Evolutionary conservation across 306 rosid genomes (phyloP), one percentile per base, ranked within the genome.

Genomic region (Cajanus cajan): DNA sequence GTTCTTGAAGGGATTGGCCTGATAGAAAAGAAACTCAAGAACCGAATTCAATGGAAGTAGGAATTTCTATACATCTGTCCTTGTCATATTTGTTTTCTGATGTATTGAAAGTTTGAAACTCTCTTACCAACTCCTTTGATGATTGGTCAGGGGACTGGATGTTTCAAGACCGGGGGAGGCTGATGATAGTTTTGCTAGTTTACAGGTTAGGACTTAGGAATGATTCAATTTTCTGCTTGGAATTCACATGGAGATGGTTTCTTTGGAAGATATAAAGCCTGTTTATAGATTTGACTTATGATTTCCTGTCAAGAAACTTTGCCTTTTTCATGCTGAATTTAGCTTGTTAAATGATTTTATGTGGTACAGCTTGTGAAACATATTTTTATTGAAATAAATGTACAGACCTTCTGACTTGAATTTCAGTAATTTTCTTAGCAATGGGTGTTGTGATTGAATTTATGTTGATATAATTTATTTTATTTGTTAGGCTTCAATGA

Each of bases 1-100:
- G 99, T 95, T 77, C 97, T 95, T 31, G 99, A 95, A 89, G 98
- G 98, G 88, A 93, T 95, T 78, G 99, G 99, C 79, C 99, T 95
- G 21, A 95, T 95, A 84, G 99, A 95, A 82, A 95, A 95, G 87
- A 95, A 91, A 84, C 98, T 92, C 61, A 95, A 95, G 86, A 95
- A 95, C 79, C 90, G 98, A 88, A 95, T 95, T 84, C 98, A 95
- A 73, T 92, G 98, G 98, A 95, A 95, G 98, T 95, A 90, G 57
- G 97, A 68, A 37, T 83, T 79, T 82, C 66, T 62, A 4, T 34
- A n/a, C 21, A 33, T 73, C 73, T 34, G 54, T 34, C 65, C 39
- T 71, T 48, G 70, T 78, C 70, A 40, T 78, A 36, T 65, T 68
- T 82, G 50, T 79, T 64, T 36, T 72, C 59, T 4, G 55, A 66